phyloP scores from a whole-genome alignment of 1,284 basidiomycete species.

The Rhodofomes roseus region DNA sequence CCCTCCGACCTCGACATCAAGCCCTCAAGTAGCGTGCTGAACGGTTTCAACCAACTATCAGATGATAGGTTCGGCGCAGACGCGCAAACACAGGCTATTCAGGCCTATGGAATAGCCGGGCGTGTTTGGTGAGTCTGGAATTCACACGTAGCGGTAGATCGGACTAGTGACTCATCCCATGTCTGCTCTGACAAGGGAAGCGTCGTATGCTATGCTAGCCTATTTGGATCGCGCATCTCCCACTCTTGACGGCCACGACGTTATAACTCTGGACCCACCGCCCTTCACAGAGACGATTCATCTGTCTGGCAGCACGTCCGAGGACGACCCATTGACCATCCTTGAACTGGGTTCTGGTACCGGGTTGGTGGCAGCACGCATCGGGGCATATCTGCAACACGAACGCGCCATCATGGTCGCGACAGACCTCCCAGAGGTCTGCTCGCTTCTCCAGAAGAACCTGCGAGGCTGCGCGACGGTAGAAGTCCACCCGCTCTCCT shows the following conservation, averaged over 20 bases:
- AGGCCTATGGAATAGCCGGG: conserved; percentile 71
- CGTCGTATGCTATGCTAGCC: conserved; percentile 55
- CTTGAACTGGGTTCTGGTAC: conserved; percentile 75
- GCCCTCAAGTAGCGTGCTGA: conserved; percentile 11
- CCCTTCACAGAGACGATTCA: conserved; percentile 16
- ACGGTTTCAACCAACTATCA: conserved; percentile 4
- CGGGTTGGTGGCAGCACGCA: conserved; percentile 53
- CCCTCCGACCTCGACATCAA: conserved; percentile 24
- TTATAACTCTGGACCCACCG: conserved; percentile 56
- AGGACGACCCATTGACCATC: conserved; percentile 26
- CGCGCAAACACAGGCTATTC: conserved; percentile 59
- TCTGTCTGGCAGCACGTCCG: conserved; percentile 13
- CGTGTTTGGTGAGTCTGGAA: conserved; percentile 58
- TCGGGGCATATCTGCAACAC: conserved; percentile 35
- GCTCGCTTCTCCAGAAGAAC: conserved; percentile 56
- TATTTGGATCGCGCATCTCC: conserved; percentile 44
- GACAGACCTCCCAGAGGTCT: conserved; percentile 73
- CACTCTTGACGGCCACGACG: conserved; percentile 5
- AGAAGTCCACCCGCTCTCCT: conserved; percentile 54
- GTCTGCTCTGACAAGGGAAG: conserved; percentile 52
- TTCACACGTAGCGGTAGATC: neutral
- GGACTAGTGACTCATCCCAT: neutral
- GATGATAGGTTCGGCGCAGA: conserved; percentile 35
- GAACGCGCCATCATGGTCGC: conserved; percentile 43
- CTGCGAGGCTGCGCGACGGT: conserved; percentile 25